phyloP scores from a whole-genome alignment of 2,329 filamentous ascomycete species.

The Fusarium clavum region DNA sequence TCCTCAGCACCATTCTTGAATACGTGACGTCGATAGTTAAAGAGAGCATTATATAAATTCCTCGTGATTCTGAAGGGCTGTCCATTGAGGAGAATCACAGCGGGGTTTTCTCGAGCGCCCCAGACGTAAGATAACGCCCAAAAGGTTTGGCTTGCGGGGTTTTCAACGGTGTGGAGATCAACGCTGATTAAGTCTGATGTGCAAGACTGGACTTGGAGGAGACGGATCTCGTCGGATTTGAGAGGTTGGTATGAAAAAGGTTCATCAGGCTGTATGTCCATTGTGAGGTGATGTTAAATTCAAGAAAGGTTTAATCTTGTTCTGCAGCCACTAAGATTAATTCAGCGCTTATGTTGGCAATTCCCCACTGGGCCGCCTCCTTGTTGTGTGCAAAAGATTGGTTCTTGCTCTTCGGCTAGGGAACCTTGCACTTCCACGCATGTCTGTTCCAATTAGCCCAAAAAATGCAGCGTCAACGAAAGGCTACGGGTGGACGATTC shows the following conservation, averaged over 20 bases:
- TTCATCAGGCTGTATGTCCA: background rate
- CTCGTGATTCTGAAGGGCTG: conserved; percentile 5
- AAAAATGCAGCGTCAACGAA: too few relatives aligned
- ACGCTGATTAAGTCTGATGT: accelerated
- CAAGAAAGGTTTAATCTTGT: too few relatives aligned
- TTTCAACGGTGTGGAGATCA: background rate
- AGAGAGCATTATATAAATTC: conserved; percentile 9
- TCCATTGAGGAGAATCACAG: background rate
- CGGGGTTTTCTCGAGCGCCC: conserved; percentile 5
- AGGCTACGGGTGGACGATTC: too few relatives aligned
- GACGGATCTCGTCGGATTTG: accelerated
- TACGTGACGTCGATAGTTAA: background rate
- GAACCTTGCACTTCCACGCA: too few relatives aligned
- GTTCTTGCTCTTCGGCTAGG: too few relatives aligned
- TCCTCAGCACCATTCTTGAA: accelerated
- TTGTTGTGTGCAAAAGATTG: too few relatives aligned
- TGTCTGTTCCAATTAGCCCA: too few relatives aligned
- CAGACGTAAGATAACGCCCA: conserved; percentile 32
- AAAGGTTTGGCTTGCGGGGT: background rate
- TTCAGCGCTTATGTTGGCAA: too few relatives aligned
- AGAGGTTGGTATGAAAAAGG: background rate
- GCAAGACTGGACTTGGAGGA: background rate
- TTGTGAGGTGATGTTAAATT: background rate
- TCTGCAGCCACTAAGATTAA: too few relatives aligned
- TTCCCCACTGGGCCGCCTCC: too few relatives aligned